Percentiles rank a stretch among this genome's conserved stretches.
These are phyloP conservation scores for Solanum aculeatissimum DNA, from an alignment of 305 asterid genomes.

Conservation along the genomic window DNA sequence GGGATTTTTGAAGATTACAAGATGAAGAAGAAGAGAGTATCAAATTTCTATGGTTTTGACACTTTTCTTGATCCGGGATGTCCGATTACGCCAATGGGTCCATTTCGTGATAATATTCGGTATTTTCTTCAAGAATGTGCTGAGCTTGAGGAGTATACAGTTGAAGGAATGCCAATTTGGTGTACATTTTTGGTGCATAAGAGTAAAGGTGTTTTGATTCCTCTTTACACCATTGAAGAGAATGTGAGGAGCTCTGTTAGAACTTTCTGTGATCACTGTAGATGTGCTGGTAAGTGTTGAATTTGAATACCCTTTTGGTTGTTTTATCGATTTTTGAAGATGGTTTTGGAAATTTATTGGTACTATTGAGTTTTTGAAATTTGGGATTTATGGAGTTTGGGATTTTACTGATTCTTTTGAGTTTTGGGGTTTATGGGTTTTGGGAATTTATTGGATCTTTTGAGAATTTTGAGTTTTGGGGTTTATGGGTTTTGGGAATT, in stretches of 20 bases:
- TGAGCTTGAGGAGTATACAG: slow-evolving; percentile 34
- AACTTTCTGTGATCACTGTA: slow-evolving; percentile 72
- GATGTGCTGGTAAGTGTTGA: slow-evolving; percentile 42
- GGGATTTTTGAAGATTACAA: slow-evolving; percentile 6
- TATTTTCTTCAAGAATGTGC: slow-evolving; percentile 54
- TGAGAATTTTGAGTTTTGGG: not conserved
- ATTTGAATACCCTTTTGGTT: not conserved
- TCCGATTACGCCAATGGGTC: slow-evolving; percentile 34
- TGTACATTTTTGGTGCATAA: slow-evolving; percentile 60
- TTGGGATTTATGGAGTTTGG: no score
- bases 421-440: not conserved
- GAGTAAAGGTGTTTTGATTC: slow-evolving; percentile 46
- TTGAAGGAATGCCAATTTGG: slow-evolving; percentile 60
- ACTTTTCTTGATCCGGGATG: slow-evolving; percentile 52
- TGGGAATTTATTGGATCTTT: not conserved
- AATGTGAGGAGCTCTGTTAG: slow-evolving; percentile 31
- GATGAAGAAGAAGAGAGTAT: slow-evolving; percentile 15
- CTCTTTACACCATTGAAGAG: slow-evolving; percentile 75
- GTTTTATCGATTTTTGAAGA: not conserved
- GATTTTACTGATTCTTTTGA: not conserved
- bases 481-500: not conserved
- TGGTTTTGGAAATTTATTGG: not conserved
- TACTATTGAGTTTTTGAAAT: not conserved
- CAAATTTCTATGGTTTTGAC: slow-evolving; percentile 46
- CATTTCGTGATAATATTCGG: slow-evolving; percentile 63